Conservation (phyloP, 2,329 filamentous ascomycete genomes). For the Cercospora sp. region DNA sequence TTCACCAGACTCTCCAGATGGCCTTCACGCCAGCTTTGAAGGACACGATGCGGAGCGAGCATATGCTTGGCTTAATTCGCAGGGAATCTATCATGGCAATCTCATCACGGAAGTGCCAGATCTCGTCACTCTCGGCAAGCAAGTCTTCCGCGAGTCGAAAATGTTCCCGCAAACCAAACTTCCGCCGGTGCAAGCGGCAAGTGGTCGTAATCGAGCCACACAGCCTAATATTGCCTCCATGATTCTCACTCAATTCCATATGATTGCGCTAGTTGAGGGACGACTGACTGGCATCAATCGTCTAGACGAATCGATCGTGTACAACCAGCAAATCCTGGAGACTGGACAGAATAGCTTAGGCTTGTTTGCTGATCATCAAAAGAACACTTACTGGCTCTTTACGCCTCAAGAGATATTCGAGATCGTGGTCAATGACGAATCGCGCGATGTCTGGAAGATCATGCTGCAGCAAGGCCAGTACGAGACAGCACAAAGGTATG, state of each 20-base stretch:
- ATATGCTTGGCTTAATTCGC: constrained; percentile 87
- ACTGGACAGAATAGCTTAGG: constrained; percentile 77
- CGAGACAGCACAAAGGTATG: constrained; percentile 82
- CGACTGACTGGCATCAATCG: constrained; percentile 83
- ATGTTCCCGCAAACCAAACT: constrained; percentile 74
- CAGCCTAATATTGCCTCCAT: constrained; percentile 77
- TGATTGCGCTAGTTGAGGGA: constrained; percentile 78
- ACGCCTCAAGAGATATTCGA: constrained; percentile 90
- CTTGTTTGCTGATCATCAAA: constrained; percentile 83
- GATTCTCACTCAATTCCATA: constrained; percentile 89
- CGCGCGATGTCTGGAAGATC: constrained; percentile 90
- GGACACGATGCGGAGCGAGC: constrained; percentile 57
- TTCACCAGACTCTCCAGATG: constrained; percentile 68
- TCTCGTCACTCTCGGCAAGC: constrained; percentile 66
- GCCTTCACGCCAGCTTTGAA: constrained; percentile 39
- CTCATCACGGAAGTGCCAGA: constrained; percentile 60
- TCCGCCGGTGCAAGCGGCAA: constrained; percentile 64
- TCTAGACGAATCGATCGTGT: constrained; percentile 80
- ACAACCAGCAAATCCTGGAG: constrained; percentile 83
- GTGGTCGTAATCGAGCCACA: constrained; percentile 63
- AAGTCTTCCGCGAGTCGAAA: constrained; percentile 76
- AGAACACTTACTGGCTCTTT: constrained; percentile 97
- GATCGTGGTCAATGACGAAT: constrained; percentile 85
- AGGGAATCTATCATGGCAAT: constrained; percentile 85
- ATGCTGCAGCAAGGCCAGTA: constrained; percentile 86